Evolutionary conservation across 2,329 filamentous ascomycete genomes (phyloP), one percentile per base, ranked within the genome.

Genomic region (Alternaria metachromatica): DNA sequence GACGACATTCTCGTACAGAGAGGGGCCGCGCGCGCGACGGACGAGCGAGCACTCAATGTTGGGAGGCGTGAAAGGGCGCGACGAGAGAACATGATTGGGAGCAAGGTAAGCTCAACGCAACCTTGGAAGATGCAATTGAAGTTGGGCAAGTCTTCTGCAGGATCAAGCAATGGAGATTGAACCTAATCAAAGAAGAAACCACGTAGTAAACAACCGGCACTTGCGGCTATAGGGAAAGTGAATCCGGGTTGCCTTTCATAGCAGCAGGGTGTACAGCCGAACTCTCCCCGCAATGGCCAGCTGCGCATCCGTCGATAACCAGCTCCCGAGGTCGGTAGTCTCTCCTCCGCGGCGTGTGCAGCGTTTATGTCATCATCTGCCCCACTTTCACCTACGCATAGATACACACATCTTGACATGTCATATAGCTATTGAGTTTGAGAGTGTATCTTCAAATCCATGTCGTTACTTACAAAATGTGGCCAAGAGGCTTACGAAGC

Each of bases 41-140:
- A 76, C 13, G 72, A 69, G 63, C 80, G 80, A 45, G 78, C 75
- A 55, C 79, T 74, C 72, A 84, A 72, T 56, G 80, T 75, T 73
- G 81, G 69, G 76, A 82, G 72, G 78, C 79, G 79, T 66, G 79
- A 79, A 59, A 84, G 70, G 59, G 80, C 80, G 75, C 82, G 81
- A 67, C 83, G 81, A 64, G 82, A 78, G 43, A 83, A 82, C 82
- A 84, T 84, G 48, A 65, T 67, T 5, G 62, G 61, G 55, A 54
- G 30, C 48, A 44, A 33, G n/a, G 10, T 23, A 28, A 58, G 43
- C 54, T 60, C 49, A 67, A 62, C 25, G 55, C 49, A 63, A 41
- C 37, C n/a, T 41, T 18, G 15, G 37, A 41, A 28, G 44, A 43
- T 21, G 18, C 20, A 53, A 30, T 53, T 64, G 37, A 28, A 44